Percentiles rank a stretch among this genome's conserved stretches.
phyloP scores from a whole-genome alignment of 2,329 filamentous ascomycete genomes.

The Dothideomycetes sp. region DNA sequence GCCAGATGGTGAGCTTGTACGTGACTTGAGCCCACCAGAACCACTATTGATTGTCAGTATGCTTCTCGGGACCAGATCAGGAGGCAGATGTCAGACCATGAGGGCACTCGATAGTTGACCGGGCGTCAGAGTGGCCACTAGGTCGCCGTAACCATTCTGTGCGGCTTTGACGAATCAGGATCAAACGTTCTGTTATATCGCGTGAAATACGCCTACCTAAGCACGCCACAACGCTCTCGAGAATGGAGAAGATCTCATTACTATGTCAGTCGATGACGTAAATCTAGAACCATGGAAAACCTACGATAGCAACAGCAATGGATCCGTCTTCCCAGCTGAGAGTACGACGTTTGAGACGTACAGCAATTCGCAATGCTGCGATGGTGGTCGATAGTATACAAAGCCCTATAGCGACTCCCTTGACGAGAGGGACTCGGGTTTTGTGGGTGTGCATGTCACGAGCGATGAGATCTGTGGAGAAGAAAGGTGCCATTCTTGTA shows the following conservation, averaged over 20 bases:
- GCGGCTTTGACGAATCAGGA: conserved; percentile 2
- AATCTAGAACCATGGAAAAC: not conserved
- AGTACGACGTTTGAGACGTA: conserved; percentile 1
- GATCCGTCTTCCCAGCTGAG: conserved; percentile 7
- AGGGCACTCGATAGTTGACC: conserved; percentile 4
- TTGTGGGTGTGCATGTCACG: not conserved
- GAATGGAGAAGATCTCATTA: conserved; percentile 3
- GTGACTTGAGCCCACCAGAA: conserved; percentile 11
- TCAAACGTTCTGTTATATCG: not conserved
- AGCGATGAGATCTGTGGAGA: not conserved
- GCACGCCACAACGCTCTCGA: conserved; percentile 5
- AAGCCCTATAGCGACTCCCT: conserved; percentile 5
- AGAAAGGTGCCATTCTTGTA: not conserved
- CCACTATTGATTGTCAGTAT: conserved; percentile 6
- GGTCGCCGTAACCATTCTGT: conserved; percentile 1
- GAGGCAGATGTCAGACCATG: not conserved
- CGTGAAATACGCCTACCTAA: not conserved
- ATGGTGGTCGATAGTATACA: not conserved
- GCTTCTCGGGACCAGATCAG: not conserved
- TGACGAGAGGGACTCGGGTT: conserved; percentile 4
- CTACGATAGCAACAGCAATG: conserved; percentile 8
- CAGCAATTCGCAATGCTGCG: conserved; percentile 1
- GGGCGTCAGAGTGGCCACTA: not conserved
- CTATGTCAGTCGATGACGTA: not conserved
- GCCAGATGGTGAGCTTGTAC: conserved; percentile 13